Evolutionary conservation across 2,329 filamentous ascomycete genomes (phyloP).

Genomic region (Mariannaea elegans): DNA sequence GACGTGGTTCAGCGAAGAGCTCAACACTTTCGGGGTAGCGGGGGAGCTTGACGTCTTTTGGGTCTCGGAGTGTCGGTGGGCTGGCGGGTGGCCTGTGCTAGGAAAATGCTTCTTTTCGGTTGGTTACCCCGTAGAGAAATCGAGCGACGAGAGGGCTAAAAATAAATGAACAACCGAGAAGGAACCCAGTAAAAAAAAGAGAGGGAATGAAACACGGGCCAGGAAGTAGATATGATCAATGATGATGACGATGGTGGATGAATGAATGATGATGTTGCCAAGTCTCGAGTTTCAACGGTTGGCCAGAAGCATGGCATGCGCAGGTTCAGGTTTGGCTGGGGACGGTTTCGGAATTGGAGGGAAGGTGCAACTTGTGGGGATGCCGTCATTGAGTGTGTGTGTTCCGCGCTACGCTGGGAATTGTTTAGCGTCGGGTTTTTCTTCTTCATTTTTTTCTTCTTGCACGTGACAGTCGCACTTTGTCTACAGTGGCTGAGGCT

Average conservation of each 20-base stretch:
- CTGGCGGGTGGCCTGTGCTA: slow-evolving; percentile 13
- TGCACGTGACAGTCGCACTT: slow-evolving; percentile 34
- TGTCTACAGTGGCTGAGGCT: background rate
- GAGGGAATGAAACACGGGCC: slow-evolving; percentile 13
- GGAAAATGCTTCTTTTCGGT: slow-evolving; percentile 4
- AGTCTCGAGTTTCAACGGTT: background rate
- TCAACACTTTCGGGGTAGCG: slow-evolving; percentile 18
- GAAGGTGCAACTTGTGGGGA: slow-evolving; percentile 28
- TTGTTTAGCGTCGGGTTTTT: slow-evolving; percentile 25
- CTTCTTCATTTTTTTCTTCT: slow-evolving; percentile 9
- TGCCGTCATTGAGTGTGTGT: slow-evolving; percentile 40
- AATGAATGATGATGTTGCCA: slow-evolving; percentile 2
- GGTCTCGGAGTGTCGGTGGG: slow-evolving; percentile 13
- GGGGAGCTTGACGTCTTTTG: slow-evolving; percentile 1
- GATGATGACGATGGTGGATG: background rate
- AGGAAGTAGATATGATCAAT: background rate
- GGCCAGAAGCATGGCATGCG: background rate
- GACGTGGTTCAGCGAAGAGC: slow-evolving; percentile 6
- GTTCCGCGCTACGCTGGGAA: slow-evolving; percentile 33
- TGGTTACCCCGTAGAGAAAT: background rate
- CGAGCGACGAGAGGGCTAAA: background rate
- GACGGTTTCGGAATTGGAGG: slow-evolving; percentile 24
- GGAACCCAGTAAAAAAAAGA: background rate
- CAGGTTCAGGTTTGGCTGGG: background rate
- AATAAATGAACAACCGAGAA: background rate